A percentile compares a stretch with the other conserved stretches of the same genome.
Conservation (phyloP, 176 grass and related monocot species). For the Neostapfia colusana region DNA sequence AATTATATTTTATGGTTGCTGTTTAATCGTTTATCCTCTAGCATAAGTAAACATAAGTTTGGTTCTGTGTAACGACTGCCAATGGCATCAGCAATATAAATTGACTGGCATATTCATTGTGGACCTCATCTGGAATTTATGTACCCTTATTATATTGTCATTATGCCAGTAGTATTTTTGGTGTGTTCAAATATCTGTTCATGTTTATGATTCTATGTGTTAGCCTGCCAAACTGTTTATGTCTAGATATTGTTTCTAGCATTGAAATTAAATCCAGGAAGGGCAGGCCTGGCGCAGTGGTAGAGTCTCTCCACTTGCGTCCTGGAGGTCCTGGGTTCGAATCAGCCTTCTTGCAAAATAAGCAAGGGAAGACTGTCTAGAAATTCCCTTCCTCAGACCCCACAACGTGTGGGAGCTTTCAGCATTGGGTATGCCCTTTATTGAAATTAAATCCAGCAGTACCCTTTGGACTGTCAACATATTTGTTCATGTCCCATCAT, state of each 20-base stretch:
- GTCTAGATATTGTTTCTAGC: conserved; percentile 5
- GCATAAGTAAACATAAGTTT: not conserved
- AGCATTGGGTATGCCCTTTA: no score
- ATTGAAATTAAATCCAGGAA: not conserved
- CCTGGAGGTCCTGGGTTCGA: no score
- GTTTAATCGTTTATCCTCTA: conserved; percentile 17
- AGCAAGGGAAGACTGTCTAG: no score
- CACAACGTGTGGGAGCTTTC: no score
- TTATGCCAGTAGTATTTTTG: conserved; percentile 26
- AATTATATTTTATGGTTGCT: not conserved
- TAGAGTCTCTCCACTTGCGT: no score
- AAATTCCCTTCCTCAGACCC: no score
- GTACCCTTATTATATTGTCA: not conserved
- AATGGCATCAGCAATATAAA: conserved; percentile 10
- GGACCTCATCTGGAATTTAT: not conserved
- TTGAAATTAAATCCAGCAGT: not conserved
- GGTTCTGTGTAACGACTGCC: not conserved
- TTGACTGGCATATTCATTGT: not conserved
- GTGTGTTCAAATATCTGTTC: conserved; percentile 23
- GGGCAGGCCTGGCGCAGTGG: no score
- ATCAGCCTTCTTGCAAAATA: no score
- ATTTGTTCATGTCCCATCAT: conserved; percentile 1
- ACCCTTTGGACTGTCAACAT: not conserved
- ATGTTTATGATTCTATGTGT: conserved; percentile 10
- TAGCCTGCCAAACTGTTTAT: not conserved